A percentile compares a stretch with the other conserved stretches of the same genome.
phyloP scores from a whole-genome alignment of 441 rosid genomes.

The Syzygium malaccense region DNA sequence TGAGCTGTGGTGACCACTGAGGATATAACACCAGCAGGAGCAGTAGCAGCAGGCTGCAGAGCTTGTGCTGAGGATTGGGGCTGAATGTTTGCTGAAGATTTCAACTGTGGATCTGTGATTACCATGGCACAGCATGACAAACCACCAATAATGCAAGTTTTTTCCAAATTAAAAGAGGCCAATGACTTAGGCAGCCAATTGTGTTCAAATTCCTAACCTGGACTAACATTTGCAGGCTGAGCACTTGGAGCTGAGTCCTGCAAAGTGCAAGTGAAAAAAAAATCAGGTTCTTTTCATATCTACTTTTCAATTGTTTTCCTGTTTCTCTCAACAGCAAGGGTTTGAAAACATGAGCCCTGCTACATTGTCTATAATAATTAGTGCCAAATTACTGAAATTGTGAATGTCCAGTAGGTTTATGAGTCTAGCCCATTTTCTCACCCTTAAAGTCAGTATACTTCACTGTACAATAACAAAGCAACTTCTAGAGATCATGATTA shows the following conservation, averaged over 20 bases:
- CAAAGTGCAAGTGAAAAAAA: neutral
- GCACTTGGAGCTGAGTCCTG: slow-evolving; percentile 86
- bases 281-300: neutral
- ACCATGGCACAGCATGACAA: neutral
- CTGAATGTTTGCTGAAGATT: slow-evolving; percentile 44
- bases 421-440: neutral
- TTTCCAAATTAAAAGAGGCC: neutral
- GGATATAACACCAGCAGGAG: slow-evolving; percentile 35
- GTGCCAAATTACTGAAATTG: neutral
- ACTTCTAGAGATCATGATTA: neutral
- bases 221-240: slow-evolving; percentile 42
- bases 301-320: neutral
- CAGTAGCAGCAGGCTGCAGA: slow-evolving; percentile 43
- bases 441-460: neutral
- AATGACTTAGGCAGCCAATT: neutral
- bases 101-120: slow-evolving; percentile 41
- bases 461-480: neutral
- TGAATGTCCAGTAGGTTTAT: neutral
- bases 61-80: slow-evolving; percentile 45
- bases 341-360: neutral
- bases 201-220: slow-evolving; percentile 30
- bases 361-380: neutral
- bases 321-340: neutral
- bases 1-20: slow-evolving; percentile 24
- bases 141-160: neutral